phyloP scores from a whole-genome alignment of 1,284 basidiomycete genomes.

The Microbotryomycetes sp. region DNA sequence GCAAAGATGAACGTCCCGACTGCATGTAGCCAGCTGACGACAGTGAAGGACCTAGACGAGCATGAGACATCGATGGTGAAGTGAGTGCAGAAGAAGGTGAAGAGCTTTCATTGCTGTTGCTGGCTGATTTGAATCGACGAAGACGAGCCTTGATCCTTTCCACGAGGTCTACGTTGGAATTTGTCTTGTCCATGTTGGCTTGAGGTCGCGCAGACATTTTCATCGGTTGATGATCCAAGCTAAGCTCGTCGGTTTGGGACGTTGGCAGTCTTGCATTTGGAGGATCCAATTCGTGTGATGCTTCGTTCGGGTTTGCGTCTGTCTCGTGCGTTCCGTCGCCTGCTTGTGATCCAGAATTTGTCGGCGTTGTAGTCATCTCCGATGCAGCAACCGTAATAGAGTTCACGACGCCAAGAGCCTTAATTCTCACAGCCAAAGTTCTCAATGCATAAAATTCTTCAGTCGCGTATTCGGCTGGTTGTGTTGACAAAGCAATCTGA shows the following conservation, averaged over 20 bases:
- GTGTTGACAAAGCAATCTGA: slow-evolving; percentile 25
- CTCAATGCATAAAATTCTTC: neutral
- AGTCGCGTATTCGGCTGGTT: slow-evolving; percentile 10
- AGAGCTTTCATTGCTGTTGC: neutral
- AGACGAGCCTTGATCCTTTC: slow-evolving; percentile 10
- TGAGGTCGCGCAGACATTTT: neutral
- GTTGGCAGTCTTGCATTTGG: neutral
- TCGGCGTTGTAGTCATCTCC: neutral
- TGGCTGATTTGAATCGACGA: slow-evolving; percentile 6
- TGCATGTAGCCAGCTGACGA: neutral
- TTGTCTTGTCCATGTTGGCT: neutral
- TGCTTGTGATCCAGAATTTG: slow-evolving; percentile 13
- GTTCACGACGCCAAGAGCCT: neutral
- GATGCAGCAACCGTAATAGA: neutral
- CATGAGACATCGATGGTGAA: neutral
- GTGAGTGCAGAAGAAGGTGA: neutral
- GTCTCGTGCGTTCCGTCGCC: slow-evolving; percentile 4
- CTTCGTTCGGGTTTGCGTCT: neutral
- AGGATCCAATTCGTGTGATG: neutral
- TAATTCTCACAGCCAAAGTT: neutral
- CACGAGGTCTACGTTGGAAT: slow-evolving; percentile 7
- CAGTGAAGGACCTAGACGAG: neutral
- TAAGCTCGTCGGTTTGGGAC: neutral
- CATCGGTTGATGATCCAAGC: neutral
- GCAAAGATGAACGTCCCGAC: neutral